Conservation (phyloP, 1,284 basidiomycete genomes). For the Malassezia globosa region DNA sequence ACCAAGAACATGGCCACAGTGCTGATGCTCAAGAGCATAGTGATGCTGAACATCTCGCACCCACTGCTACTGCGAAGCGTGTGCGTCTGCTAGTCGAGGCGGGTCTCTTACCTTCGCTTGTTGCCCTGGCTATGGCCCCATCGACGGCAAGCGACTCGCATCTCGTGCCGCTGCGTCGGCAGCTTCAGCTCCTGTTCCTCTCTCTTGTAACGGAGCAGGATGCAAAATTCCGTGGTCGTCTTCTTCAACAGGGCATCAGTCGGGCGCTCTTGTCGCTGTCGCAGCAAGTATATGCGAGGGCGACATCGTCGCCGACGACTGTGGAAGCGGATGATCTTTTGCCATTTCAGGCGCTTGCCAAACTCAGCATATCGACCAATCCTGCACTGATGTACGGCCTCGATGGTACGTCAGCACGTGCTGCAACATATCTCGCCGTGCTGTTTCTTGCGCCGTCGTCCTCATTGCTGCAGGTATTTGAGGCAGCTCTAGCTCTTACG, state of each 20-base stretch:
- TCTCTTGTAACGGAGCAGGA: constrained; percentile 51
- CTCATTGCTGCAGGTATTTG: constrained; percentile 71
- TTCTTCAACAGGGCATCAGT: constrained; percentile 72
- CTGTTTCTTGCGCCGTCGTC: constrained; percentile 48
- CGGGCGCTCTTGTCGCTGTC: constrained; percentile 58
- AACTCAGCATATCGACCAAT: constrained; percentile 78
- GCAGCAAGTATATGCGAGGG: constrained; percentile 12
- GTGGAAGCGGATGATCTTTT: constrained; percentile 50
- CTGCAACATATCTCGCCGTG: constrained; percentile 19
- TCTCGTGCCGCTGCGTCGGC: neutral
- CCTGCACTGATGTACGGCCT: constrained; percentile 74
- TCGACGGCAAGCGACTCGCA: neutral
- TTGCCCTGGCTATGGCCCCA: constrained; percentile 14
- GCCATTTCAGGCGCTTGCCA: constrained; percentile 77
- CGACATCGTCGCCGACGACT: neutral
- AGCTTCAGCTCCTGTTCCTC: constrained; percentile 16
- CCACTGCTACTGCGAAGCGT: constrained; percentile 12
- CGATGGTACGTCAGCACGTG: constrained; percentile 12
- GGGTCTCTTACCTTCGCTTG: constrained; percentile 23
- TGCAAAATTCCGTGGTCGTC: constrained; percentile 61
- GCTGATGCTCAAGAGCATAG: neutral
- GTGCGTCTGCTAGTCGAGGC: constrained; percentile 24
- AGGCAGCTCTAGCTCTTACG: constrained; percentile 86
- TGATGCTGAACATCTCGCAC: constrained; percentile 8
- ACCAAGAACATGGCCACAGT: neutral